Conservation (phyloP, 164 flowering plant genomes). For the Berberis thunbergii region DNA sequence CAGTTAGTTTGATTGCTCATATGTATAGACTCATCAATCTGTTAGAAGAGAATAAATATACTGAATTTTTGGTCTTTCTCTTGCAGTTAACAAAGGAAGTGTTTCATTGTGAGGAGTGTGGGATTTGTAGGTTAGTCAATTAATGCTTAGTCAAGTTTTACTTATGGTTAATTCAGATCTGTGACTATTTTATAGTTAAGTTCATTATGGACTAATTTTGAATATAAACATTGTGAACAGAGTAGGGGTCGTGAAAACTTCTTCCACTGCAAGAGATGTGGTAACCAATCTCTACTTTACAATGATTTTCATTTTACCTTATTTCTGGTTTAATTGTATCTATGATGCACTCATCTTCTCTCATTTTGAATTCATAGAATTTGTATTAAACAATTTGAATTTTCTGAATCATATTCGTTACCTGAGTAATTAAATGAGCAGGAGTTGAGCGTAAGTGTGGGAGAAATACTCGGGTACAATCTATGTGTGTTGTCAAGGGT, state of each 20-base stretch:
- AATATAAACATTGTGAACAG: conserved; percentile 24
- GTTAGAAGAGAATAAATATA: too few species aligned
- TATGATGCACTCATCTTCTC: too few species aligned
- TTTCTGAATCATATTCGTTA: too few species aligned
- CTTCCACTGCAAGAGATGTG: conserved; percentile 82
- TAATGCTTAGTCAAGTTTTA: not conserved
- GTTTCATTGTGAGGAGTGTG: conserved; percentile 90
- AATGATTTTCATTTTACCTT: not conserved
- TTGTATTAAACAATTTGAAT: too few species aligned
- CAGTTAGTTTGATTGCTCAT: too few species aligned
- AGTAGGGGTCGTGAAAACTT: conserved; percentile 81
- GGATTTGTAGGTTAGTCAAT: conserved; percentile 68
- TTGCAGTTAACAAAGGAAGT: conserved; percentile 46
- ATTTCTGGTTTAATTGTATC: too few species aligned
- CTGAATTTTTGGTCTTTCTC: not conserved
- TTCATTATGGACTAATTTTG: conserved; percentile 2
- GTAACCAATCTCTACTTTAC: conserved; percentile 26
- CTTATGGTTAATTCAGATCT: not conserved
- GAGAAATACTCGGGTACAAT: too few species aligned
- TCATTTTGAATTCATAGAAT: too few species aligned
- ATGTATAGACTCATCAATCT: too few species aligned
- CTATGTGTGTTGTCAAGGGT: too few species aligned
- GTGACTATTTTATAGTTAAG: not conserved
- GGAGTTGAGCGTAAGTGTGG: too few species aligned
- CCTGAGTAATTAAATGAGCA: too few species aligned